phyloP scores from a whole-genome alignment of 345 rosid genomes.

The Erysimum cheiranthoides region DNA sequence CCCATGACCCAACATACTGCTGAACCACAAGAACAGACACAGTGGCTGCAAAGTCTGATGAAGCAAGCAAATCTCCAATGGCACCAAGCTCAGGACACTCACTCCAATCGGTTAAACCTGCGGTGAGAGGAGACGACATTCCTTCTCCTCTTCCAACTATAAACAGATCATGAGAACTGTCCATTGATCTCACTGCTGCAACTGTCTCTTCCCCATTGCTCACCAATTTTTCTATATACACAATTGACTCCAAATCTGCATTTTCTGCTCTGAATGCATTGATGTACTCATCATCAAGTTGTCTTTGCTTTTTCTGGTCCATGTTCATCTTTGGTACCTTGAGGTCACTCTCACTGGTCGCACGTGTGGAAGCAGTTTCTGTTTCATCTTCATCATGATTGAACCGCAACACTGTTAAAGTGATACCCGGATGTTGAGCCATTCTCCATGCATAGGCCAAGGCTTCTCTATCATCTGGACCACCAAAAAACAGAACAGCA shows the following conservation, averaged over 20 bases:
- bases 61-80: slow-evolving; percentile 90
- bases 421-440: slow-evolving; percentile 70
- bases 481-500: slow-evolving; percentile 82
- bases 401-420: slow-evolving; percentile 67
- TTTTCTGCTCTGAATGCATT: slow-evolving; percentile 58
- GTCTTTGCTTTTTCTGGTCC: slow-evolving; percentile 48
- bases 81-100: slow-evolving; percentile 99
- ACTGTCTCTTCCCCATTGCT: slow-evolving; percentile 90
- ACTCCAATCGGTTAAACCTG: slow-evolving; percentile 98
- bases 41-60: slow-evolving; percentile 84
- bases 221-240: slow-evolving; percentile 59
- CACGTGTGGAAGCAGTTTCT: slow-evolving; percentile 7
- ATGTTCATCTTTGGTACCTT: slow-evolving; percentile 40
- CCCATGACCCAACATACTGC: slow-evolving; percentile 58
- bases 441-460: slow-evolving; percentile 85
- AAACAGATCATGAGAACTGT: slow-evolving; percentile 73
- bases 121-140: slow-evolving; percentile 68
- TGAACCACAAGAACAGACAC: slow-evolving; percentile 88
- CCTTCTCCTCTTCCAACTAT: slow-evolving; percentile 95
- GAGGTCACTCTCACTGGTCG: slow-evolving; percentile 22
- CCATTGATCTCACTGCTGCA: slow-evolving; percentile 71
- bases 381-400: slow-evolving; percentile 53
- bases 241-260: slow-evolving; percentile 52
- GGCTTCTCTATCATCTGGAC: slow-evolving; percentile 89
- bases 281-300: slow-evolving; percentile 63